Evolutionary conservation across 129 eudicot genomes (phyloP), one percentile per base, ranked within the genome.

Genomic region (Dittrichia graveolens): DNA sequence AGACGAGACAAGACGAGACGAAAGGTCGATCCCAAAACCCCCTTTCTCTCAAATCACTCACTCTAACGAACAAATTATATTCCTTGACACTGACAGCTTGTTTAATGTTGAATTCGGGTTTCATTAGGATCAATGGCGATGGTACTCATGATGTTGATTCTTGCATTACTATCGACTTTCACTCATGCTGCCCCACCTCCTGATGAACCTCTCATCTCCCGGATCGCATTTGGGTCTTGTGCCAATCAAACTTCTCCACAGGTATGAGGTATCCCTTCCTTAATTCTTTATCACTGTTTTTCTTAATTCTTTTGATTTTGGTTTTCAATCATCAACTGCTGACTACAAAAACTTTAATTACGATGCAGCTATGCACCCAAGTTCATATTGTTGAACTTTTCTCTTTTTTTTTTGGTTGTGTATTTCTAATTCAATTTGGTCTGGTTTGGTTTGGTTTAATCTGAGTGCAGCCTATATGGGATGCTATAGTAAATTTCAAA

Each of bases 211-310:
- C 72, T 73, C 24, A 50, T 85, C 0, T 79, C 87, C 16, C 87
- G 94, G 35, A 84, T 87, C 42, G 90, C 90, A 54, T 87, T 87
- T 34, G 94, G 94, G 31, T 87, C 94, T 38, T 87, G 94, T 80
- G 80, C 89, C 67, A 83, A 87, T 73, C 90, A 87, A 83, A 70
- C 76, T 50, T 69, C 83, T 57, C 90, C 94, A 5, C 94, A 84
- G 89, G 91, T 86, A 24, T 44, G 3, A 13, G 14, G 3, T 11
- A 8, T n/a, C 15, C 18, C 3, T 63, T 3, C 4, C n/a, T 18
- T 45, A 8, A 37, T 37, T 45, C 15, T 24, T 47, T 16, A n/a
- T 58, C 15, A 24, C 31, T 24, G 2, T 24, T 24, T 24, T 24
- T 24, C 31, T 24, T 24, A 24, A 24, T 24, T 24, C 1, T 24